Conservation (phyloP, 805 yeast genomes). For the Starmera amethionina region DNA sequence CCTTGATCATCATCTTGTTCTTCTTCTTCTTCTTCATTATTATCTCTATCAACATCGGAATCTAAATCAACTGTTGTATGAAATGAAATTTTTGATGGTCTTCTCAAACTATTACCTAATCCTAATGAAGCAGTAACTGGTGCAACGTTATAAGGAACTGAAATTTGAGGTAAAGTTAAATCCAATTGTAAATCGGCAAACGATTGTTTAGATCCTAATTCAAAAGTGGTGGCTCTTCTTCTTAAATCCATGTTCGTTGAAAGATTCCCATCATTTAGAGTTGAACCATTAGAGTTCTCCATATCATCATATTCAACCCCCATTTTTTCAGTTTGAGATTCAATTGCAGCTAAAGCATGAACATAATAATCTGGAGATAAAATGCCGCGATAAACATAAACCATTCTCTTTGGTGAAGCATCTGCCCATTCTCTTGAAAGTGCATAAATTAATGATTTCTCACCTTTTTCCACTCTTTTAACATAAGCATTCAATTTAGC, state of each 20-base stretch:
- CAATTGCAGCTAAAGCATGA: slow-evolving; percentile 59
- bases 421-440: slow-evolving; percentile 86
- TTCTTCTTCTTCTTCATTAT: slow-evolving; percentile 31
- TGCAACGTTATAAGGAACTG: slow-evolving; percentile 63
- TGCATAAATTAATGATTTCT: slow-evolving; percentile 60
- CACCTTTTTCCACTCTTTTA: slow-evolving; percentile 79
- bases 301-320: neutral
- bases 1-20: slow-evolving; percentile 11
- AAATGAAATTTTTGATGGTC: neutral
- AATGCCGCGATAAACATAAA: slow-evolving; percentile 73
- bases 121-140: slow-evolving; percentile 67
- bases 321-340: slow-evolving; percentile 10
- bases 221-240: slow-evolving; percentile 45
- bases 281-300: slow-evolving; percentile 11
- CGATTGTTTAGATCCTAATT: slow-evolving; percentile 33
- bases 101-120: slow-evolving; percentile 10
- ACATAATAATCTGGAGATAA: slow-evolving; percentile 66
- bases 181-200: slow-evolving; percentile 27
- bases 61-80: slow-evolving; percentile 24
- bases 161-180: slow-evolving; percentile 30
- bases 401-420: slow-evolving; percentile 84
- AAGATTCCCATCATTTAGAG: slow-evolving; percentile 9
- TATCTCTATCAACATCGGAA: slow-evolving; percentile 14
- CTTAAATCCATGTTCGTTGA: slow-evolving; percentile 14
- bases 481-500: slow-evolving; percentile 83